Conservation (phyloP, 1,284 basidiomycete species). For the Clitocybe nebularis region DNA sequence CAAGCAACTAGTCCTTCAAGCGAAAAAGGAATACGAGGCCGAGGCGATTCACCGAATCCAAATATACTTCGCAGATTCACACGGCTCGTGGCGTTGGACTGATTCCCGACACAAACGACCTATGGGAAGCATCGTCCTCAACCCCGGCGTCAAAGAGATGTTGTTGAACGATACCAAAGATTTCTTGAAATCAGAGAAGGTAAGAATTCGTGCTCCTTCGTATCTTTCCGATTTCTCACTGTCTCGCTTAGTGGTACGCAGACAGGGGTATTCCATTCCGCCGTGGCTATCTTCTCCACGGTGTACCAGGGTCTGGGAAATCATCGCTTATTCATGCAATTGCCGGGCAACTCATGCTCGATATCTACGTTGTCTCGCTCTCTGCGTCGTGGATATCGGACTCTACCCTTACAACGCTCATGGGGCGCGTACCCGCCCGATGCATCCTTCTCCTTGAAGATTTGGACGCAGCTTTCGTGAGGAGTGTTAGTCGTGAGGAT, state of each 20-base stretch:
- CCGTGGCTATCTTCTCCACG: slow-evolving; percentile 79
- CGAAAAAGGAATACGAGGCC: slow-evolving; percentile 82
- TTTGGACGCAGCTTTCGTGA: slow-evolving; percentile 77
- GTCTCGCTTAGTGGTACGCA: slow-evolving; percentile 51
- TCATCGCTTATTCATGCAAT: slow-evolving; percentile 81
- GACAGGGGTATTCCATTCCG: slow-evolving; percentile 79
- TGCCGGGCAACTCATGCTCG: slow-evolving; percentile 75
- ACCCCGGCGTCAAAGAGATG: slow-evolving; percentile 83
- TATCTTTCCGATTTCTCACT: slow-evolving; percentile 4
- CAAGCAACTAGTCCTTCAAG: slow-evolving; percentile 81
- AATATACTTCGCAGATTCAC: slow-evolving; percentile 83
- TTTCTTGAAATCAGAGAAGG: slow-evolving; percentile 78
- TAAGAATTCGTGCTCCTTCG: slow-evolving; percentile 21
- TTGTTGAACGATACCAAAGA: slow-evolving; percentile 74
- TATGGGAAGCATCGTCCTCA: slow-evolving; percentile 74
- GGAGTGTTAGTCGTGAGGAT: slow-evolving; percentile 61
- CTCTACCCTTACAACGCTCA: slow-evolving; percentile 67
- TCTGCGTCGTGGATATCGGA: slow-evolving; percentile 79
- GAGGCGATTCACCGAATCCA: slow-evolving; percentile 79
- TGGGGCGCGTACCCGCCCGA: slow-evolving; percentile 78
- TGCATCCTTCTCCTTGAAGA: slow-evolving; percentile 84
- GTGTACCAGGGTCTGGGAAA: slow-evolving; percentile 78
- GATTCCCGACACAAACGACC: slow-evolving; percentile 80
- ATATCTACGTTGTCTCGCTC: slow-evolving; percentile 76
- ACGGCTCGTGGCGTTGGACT: slow-evolving; percentile 81